Base-by-base conservation (phyloP, 169 alveolate genomes). In the Cryptosporidium canis region DNA sequence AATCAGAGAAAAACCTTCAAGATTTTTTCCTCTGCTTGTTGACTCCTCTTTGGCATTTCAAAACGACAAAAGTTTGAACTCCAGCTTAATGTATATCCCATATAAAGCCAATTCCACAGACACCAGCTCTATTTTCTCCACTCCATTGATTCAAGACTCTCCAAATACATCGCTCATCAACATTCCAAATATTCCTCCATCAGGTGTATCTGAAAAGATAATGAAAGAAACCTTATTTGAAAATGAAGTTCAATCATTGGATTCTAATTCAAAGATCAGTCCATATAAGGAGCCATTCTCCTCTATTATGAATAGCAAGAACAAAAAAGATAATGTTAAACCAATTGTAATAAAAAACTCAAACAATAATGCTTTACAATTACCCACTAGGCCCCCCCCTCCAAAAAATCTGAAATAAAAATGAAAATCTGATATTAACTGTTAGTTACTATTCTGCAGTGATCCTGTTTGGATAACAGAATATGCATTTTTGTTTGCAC, bases 381-480 rank as follows among this genome's bases (percentile, higher is more conserved):
- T 70, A 48, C 84, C 84, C n/a, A 70, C 3, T 18, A 70, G 84
- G 18, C 84, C 53, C 24, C 84, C 84, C 33, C 84, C 84, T 70
- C 67, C 83, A 7, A 67, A 67, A 43, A 21, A 51, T 51, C 2
- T 12, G 9, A 51, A 51, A n/a, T 12, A 9, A 51, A 51, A n/a
- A 27, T 51, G 24, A 4, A 12, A 3, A 51, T 4, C 31, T 4
- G 24, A 6, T 51, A 12, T 51, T n/a, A 51, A 51, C 7, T 7
- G n/a, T 21, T 51, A 8, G 6, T n/a, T 21, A 18, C 11, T 18
- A 18, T 16, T n/a, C 14, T 12, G 33, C 1, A 18, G n/a, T 51
- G 11, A 51, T n/a, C n/a, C n/a, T n/a, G n/a, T n/a, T n/a, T n/a
- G n/a, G n/a, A n/a, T n/a, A n/a, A n/a, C n/a, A n/a, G n/a, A n/a